phyloP scores from a whole-genome alignment of 768 basidiomycete genomes.

The Polyporus arcularius region DNA sequence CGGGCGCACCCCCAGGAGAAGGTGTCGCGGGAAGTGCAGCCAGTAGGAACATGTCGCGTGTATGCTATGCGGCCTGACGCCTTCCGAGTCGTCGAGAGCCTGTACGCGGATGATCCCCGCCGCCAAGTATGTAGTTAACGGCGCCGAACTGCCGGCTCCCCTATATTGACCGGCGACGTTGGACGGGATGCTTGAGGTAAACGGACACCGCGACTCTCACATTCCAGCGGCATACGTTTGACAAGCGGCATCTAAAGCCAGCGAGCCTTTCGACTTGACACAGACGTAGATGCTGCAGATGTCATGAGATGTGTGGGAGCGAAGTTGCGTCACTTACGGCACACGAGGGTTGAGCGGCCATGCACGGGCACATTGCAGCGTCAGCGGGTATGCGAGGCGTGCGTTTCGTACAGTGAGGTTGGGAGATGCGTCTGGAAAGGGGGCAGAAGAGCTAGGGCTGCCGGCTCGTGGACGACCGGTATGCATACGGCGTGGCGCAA shows the following conservation, averaged over 20 bases:
- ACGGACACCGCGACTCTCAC: not conserved
- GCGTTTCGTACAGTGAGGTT: not conserved
- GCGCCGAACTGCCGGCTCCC: not conserved
- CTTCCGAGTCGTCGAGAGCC: too few relatives aligned
- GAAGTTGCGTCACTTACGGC: not conserved
- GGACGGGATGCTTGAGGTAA: constrained; percentile 1
- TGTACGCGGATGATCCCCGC: too few relatives aligned
- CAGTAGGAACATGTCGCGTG: not conserved
- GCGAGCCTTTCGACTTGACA: not conserved
- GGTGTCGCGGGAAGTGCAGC: not conserved
- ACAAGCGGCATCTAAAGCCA: not conserved
- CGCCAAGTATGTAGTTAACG: too few relatives aligned
- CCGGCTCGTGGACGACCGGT: not conserved
- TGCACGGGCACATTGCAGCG: not conserved
- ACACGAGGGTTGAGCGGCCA: not conserved
- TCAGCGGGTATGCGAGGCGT: not conserved
- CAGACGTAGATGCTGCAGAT: not conserved
- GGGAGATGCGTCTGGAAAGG: not conserved
- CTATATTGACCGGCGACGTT: not conserved
- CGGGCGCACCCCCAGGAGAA: not conserved
- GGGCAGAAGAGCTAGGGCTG: not conserved
- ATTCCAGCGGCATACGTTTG: not conserved
- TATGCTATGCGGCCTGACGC: not conserved
- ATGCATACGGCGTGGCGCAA: not conserved
- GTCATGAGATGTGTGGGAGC: not conserved